Evolutionary conservation across 148 eudicot genomes (phyloP).

Genomic region (Diospyros lotus): DNA sequence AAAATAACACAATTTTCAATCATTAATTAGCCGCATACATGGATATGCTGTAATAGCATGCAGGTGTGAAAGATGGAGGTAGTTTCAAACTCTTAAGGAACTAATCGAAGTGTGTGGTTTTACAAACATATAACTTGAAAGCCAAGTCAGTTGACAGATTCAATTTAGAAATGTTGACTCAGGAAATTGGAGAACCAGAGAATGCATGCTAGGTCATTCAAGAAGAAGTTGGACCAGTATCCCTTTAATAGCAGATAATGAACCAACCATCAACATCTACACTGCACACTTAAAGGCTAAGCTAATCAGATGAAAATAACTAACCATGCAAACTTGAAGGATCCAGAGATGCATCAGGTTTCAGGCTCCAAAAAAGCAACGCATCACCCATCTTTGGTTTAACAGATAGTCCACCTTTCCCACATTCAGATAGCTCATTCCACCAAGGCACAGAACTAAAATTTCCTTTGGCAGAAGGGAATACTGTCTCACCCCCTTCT

Average conservation of each 20-base stretch:
- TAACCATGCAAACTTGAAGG: slow-evolving; percentile 90
- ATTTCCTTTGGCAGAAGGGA: slow-evolving; percentile 82
- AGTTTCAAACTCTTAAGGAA: background rate
- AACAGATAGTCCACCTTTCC: slow-evolving; percentile 78
- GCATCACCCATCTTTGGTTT: slow-evolving; percentile 93
- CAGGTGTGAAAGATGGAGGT: background rate
- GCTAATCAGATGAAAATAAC: slow-evolving; percentile 19
- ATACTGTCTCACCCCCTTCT: slow-evolving; percentile 95
- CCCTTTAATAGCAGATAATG: background rate
- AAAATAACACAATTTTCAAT: background rate
- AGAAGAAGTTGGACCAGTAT: background rate
- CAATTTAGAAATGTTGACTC: background rate
- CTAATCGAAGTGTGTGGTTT: background rate
- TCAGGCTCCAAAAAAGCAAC: slow-evolving; percentile 96
- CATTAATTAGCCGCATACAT: background rate
- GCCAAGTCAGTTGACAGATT: background rate
- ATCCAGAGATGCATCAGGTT: slow-evolving; percentile 83
- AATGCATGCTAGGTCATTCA: background rate
- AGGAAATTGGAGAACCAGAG: background rate
- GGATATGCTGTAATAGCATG: background rate
- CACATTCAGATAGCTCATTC: slow-evolving; percentile 90
- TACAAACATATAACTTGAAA: slow-evolving; percentile 1
- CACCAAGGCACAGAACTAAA: slow-evolving; percentile 70
- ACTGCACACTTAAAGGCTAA: background rate
- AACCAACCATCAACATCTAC: background rate